Conservation (phyloP, 805 yeast genomes). For the Wickerhamomyces subpelliculosus region DNA sequence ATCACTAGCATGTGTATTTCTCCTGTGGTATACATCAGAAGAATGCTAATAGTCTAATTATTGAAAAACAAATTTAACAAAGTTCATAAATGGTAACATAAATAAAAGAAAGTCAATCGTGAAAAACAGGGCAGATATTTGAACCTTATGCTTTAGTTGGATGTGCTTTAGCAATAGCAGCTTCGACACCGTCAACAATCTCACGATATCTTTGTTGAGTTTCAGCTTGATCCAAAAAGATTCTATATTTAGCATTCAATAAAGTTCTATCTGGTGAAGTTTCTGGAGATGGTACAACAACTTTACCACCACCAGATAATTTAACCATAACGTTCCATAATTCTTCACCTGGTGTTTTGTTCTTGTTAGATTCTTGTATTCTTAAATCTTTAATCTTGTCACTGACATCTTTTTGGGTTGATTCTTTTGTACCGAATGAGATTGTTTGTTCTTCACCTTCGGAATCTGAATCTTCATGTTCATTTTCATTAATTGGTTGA, state of each 20-base stretch:
- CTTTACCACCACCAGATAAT: constrained; percentile 78
- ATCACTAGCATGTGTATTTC: too few species aligned
- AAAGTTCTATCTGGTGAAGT: constrained; percentile 61
- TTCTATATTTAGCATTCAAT: constrained; percentile 71
- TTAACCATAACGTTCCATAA: constrained; percentile 85
- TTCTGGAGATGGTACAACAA: constrained; percentile 57
- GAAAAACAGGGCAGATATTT: too few species aligned
- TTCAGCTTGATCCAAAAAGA: constrained; percentile 82
- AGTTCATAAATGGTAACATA: neutral
- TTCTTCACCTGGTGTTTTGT: constrained; percentile 38
- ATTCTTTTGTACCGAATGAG: constrained; percentile 52
- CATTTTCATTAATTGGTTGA: constrained; percentile 26
- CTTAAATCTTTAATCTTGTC: constrained; percentile 31
- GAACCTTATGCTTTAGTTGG: neutral
- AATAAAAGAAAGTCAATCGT: neutral
- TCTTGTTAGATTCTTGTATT: constrained; percentile 11
- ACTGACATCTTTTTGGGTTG: constrained; percentile 46
- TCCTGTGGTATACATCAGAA: too few species aligned
- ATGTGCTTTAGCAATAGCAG: constrained; percentile 2
- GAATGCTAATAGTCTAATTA: too few species aligned
- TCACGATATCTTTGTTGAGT: constrained; percentile 73
- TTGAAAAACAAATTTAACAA: neutral
- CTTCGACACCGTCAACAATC: constrained; percentile 47
- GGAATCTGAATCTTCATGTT: constrained; percentile 38
- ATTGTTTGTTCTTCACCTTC: constrained; percentile 44